Evolutionary conservation across 164 flowering plant species (phyloP).

Genomic region (Macadamia integrifolia): DNA sequence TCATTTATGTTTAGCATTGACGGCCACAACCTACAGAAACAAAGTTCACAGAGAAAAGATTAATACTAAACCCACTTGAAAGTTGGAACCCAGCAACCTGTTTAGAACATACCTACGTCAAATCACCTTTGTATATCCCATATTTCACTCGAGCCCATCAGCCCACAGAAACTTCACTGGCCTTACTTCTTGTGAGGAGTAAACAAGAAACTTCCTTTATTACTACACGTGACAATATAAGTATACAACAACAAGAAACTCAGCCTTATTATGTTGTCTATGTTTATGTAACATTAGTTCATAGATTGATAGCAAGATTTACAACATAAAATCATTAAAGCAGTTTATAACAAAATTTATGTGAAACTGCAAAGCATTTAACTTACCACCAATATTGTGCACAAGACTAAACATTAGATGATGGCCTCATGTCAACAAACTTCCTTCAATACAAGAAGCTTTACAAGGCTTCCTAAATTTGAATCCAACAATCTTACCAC

Average conservation of each 20-base stretch:
- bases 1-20: slow-evolving; percentile 46
- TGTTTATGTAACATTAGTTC: too few relatives aligned
- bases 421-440: too few relatives aligned
- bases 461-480: too few relatives aligned
- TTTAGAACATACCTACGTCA: slow-evolving; percentile 56
- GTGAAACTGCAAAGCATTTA: too few relatives aligned
- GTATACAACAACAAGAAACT: too few relatives aligned
- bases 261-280: too few relatives aligned
- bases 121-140: slow-evolving; percentile 93
- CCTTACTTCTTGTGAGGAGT: slow-evolving; percentile 41
- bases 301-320: too few relatives aligned
- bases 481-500: slow-evolving; percentile 25
- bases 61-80: neutral
- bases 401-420: too few relatives aligned
- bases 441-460: too few relatives aligned
- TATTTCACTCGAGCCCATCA: slow-evolving; percentile 82
- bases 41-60: neutral
- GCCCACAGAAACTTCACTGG: slow-evolving; percentile 40
- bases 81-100: neutral
- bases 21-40: slow-evolving; percentile 59
- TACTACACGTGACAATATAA: slow-evolving; percentile 37
- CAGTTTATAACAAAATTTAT: too few relatives aligned
- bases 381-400: too few relatives aligned
- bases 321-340: too few relatives aligned
- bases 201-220: slow-evolving; percentile 58